Evolutionary conservation across 2,329 filamentous ascomycete genomes (phyloP).

Genomic region (Fonsecaea monophora): DNA sequence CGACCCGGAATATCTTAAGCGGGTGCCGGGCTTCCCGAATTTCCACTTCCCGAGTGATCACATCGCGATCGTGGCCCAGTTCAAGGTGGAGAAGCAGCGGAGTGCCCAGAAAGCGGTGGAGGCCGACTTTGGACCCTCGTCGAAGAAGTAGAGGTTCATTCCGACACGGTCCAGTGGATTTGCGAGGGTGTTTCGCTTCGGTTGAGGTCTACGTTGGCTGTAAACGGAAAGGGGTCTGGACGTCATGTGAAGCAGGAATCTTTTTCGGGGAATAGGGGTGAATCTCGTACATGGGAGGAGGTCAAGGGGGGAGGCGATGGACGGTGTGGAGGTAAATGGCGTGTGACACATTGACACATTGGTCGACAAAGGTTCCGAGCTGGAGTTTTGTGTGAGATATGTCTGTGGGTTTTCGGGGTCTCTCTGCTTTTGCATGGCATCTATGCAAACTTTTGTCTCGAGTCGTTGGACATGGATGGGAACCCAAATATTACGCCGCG

Average conservation of each 20-base stretch:
- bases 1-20: slow-evolving; percentile 81
- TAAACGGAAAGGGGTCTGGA: not conserved
- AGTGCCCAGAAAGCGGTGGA: slow-evolving; percentile 72
- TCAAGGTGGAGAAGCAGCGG: slow-evolving; percentile 85
- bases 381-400: slow-evolving; percentile 7
- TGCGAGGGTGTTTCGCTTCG: not conserved
- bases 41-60: slow-evolving; percentile 95
- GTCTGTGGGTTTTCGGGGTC: not conserved
- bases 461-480: slow-evolving; percentile 7
- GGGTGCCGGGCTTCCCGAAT: slow-evolving; percentile 89
- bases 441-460: slow-evolving; percentile 10
- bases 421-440: slow-evolving; percentile 9
- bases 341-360: not conserved
- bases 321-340: slow-evolving; percentile 4
- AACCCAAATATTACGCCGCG: slow-evolving; percentile 7
- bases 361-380: slow-evolving; percentile 3
- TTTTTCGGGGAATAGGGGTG: slow-evolving; percentile 5
- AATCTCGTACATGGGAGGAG: not conserved
- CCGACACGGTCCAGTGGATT: slow-evolving; percentile 7
- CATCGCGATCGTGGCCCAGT: slow-evolving; percentile 86
- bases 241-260: not conserved
- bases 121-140: slow-evolving; percentile 63
- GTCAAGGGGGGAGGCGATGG: not conserved
- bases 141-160: slow-evolving; percentile 31
- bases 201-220: not conserved